Evolutionary conservation across 2,329 filamentous ascomycete species (phyloP).

Genomic region (Celoporthe dispersa): DNA sequence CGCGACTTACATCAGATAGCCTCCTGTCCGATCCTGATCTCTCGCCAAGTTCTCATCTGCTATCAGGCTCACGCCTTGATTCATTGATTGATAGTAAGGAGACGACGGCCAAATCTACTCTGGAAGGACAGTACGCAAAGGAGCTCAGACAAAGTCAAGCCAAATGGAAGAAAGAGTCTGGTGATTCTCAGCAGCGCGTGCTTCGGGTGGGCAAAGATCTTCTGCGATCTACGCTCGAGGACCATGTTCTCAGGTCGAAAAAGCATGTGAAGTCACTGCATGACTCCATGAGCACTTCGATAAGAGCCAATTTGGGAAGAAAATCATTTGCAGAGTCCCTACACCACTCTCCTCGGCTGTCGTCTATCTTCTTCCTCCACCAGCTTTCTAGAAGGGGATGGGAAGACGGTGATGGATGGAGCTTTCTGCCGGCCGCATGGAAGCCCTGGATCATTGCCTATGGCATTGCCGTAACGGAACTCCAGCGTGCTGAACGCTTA

Average conservation of each 20-base stretch:
- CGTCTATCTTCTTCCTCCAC: slow-evolving; percentile 41
- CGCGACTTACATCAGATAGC: not conserved
- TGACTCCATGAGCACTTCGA: not conserved
- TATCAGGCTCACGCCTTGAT: not conserved
- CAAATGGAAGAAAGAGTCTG: not conserved
- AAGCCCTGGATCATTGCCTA: slow-evolving; percentile 43
- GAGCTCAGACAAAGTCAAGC: not conserved
- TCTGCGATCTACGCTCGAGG: not conserved
- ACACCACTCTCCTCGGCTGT: slow-evolving; percentile 37
- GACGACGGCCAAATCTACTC: not conserved
- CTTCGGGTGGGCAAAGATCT: not conserved
- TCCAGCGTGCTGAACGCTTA: slow-evolving; percentile 50
- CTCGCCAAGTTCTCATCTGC: not conserved
- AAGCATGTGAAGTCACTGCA: not conserved
- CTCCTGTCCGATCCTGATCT: not conserved
- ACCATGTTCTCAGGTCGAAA: not conserved
- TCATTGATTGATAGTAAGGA: not conserved
- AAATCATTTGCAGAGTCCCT: not conserved
- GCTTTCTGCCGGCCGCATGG: slow-evolving; percentile 40
- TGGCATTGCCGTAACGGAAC: slow-evolving; percentile 43
- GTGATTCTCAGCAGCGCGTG: not conserved
- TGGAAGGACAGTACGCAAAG: not conserved
- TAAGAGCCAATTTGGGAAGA: not conserved
- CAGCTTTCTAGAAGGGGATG: slow-evolving; percentile 35
- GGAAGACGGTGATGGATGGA: slow-evolving; percentile 33